phyloP scores from a whole-genome alignment of 2,329 filamentous ascomycete genomes.

The Verruconis gallopava region DNA sequence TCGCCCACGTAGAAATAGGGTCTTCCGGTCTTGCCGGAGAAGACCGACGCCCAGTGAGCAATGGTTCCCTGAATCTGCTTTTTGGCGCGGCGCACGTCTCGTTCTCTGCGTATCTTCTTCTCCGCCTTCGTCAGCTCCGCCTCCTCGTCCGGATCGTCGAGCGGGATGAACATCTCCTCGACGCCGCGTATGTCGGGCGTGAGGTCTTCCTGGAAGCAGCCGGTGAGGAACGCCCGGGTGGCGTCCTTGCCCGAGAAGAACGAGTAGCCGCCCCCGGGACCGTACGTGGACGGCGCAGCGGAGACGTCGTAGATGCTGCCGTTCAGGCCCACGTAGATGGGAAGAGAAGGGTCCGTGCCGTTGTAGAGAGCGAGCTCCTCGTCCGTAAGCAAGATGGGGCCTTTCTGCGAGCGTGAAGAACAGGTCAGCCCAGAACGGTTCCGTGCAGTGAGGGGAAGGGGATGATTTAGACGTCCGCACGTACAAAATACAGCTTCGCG shows the following conservation, averaged over 20 bases:
- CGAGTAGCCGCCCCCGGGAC: conserved; percentile 68
- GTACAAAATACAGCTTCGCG: conserved; percentile 50
- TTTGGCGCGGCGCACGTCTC: conserved; percentile 53
- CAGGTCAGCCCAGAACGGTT: no score
- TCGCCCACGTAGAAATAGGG: conserved; percentile 74
- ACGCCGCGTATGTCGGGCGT: conserved; percentile 76
- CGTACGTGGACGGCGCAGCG: conserved; percentile 31
- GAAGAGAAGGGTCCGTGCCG: conserved; percentile 59
- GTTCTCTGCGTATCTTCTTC: conserved; percentile 39
- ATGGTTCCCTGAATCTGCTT: conserved; percentile 54
- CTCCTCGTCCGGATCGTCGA: conserved; percentile 38
- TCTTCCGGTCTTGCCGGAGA: conserved; percentile 51
- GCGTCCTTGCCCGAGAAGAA: conserved; percentile 82
- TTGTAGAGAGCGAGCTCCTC: conserved; percentile 62
- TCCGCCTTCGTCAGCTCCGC: conserved; percentile 18
- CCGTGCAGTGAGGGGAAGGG: no score
- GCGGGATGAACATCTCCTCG: conserved; percentile 66
- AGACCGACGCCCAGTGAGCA: conserved; percentile 74
- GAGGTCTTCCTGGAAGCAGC: conserved; percentile 78
- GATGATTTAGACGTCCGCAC: conserved; percentile 18
- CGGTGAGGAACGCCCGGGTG: conserved; percentile 77
- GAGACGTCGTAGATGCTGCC: conserved; percentile 76
- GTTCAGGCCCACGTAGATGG: conserved; percentile 85
- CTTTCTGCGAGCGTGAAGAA: conserved; percentile 23
- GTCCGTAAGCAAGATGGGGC: conserved; percentile 59